Evolutionary conservation across 2,329 filamentous ascomycete genomes (phyloP).

Genomic region (Cladosporium sp.): DNA sequence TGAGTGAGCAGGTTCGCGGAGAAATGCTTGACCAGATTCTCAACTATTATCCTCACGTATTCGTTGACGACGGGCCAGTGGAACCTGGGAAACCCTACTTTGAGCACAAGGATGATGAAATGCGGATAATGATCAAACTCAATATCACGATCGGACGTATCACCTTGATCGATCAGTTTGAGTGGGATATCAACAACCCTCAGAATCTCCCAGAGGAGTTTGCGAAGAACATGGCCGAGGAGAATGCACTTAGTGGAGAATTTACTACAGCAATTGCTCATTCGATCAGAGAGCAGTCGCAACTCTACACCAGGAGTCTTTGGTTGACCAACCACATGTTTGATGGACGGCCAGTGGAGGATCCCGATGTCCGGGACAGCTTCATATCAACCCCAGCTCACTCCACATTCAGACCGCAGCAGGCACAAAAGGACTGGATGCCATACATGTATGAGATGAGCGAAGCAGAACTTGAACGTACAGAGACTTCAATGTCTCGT

Average conservation of each 20-base stretch:
- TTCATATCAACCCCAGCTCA: slow-evolving; percentile 82
- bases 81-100: slow-evolving; percentile 86
- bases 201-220: slow-evolving; percentile 94
- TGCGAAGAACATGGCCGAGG: slow-evolving; percentile 79
- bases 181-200: slow-evolving; percentile 98
- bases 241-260: slow-evolving; percentile 87
- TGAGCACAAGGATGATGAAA: slow-evolving; percentile 98
- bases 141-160: slow-evolving; percentile 97
- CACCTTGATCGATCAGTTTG: slow-evolving; percentile 93
- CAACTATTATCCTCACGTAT: slow-evolving; percentile 91
- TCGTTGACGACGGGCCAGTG: slow-evolving; percentile 81
- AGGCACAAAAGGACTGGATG: slow-evolving; percentile 88
- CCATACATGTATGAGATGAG: slow-evolving; percentile 93
- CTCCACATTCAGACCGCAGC: slow-evolving; percentile 81
- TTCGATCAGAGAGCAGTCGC: slow-evolving; percentile 92
- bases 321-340: slow-evolving; percentile 94
- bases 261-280: slow-evolving; percentile 97
- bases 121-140: slow-evolving; percentile 91
- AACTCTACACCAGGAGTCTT: slow-evolving; percentile 88
- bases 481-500: slow-evolving; percentile 86
- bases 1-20: slow-evolving; percentile 58
- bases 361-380: slow-evolving; percentile 78
- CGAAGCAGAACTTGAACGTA: slow-evolving; percentile 82
- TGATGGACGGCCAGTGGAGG: slow-evolving; percentile 87
- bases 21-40: slow-evolving; percentile 85